Evolutionary conservation across 2,329 filamentous ascomycete species (phyloP).

Genomic region (Apiospora koreana): DNA sequence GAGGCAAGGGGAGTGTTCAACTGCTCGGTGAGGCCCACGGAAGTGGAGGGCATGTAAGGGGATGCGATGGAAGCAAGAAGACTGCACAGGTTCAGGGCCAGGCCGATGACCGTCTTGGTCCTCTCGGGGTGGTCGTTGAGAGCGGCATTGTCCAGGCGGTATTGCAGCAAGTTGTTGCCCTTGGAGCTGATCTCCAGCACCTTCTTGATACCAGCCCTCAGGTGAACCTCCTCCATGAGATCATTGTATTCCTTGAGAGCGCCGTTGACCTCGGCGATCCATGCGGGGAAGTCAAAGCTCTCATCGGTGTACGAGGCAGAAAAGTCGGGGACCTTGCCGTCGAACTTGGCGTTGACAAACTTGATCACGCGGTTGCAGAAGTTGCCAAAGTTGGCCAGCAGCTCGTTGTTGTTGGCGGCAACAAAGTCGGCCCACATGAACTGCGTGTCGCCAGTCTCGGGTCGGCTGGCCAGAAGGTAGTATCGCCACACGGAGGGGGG

Average conservation of each 20-base stretch:
- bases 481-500: conserved; percentile 75
- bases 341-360: conserved; percentile 75
- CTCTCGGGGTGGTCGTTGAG: conserved; percentile 37
- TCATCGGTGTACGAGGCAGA: conserved; percentile 55
- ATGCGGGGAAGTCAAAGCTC: conserved; percentile 47
- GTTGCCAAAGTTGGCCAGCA: conserved; percentile 65
- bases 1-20: conserved; percentile 52
- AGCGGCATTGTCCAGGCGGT: conserved; percentile 42
- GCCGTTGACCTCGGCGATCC: conserved; percentile 42
- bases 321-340: conserved; percentile 66
- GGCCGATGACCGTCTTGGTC: conserved; percentile 52
- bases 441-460: conserved; percentile 72
- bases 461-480: conserved; percentile 71
- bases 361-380: conserved; percentile 75
- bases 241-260: conserved; percentile 56
- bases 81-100: conserved; percentile 70
- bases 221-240: conserved; percentile 59
- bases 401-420: conserved; percentile 72
- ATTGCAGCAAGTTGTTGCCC: conserved; percentile 56
- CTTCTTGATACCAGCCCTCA: conserved; percentile 57
- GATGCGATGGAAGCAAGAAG: conserved; percentile 66
- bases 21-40: conserved; percentile 64
- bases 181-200: conserved; percentile 67
- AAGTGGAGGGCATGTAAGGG: conserved; percentile 69
- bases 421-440: conserved; percentile 76